phyloP scores from a whole-genome alignment of 345 rosid genomes.

The Citrus reticulata region DNA sequence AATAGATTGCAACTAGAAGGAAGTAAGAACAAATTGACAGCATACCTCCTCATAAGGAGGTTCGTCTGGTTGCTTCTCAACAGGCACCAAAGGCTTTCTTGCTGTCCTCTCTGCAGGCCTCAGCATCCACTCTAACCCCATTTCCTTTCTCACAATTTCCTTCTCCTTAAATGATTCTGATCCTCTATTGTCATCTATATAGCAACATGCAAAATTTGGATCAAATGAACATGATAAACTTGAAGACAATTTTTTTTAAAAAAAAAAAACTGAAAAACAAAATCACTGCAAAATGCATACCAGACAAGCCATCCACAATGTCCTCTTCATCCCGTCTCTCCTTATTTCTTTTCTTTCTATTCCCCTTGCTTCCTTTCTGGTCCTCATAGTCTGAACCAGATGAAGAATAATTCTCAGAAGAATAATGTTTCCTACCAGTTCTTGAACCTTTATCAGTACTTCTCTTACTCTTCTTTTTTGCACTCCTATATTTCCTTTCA shows the following conservation, averaged over 20 bases:
- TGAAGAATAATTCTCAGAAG: slow-evolving; percentile 26
- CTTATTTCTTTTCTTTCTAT: slow-evolving; percentile 23
- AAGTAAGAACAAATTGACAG: not conserved
- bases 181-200: slow-evolving; percentile 24
- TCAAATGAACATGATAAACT: not conserved
- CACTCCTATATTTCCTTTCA: slow-evolving; percentile 16
- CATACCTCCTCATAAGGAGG: slow-evolving; percentile 53
- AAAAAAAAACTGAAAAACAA: not conserved
- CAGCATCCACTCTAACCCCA: slow-evolving; percentile 91
- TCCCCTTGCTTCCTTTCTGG: slow-evolving; percentile 16
- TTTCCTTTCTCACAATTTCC: slow-evolving; percentile 58
- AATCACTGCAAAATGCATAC: slow-evolving; percentile 6
- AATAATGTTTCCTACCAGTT: slow-evolving; percentile 17
- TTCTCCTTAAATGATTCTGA: slow-evolving; percentile 24
- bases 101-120: slow-evolving; percentile 48
- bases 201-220: not conserved
- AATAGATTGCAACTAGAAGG: not conserved
- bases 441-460: slow-evolving; percentile 16
- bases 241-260: not conserved
- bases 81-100: slow-evolving; percentile 26
- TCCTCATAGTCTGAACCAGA: slow-evolving; percentile 27
- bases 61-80: slow-evolving; percentile 38
- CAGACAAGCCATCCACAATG: slow-evolving; percentile 1
- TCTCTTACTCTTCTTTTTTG: slow-evolving; percentile 27
- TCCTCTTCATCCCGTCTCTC: slow-evolving; percentile 13